Base-by-base conservation (phyloP, 768 basidiomycete species). In the Myochromella boudieri region DNA sequence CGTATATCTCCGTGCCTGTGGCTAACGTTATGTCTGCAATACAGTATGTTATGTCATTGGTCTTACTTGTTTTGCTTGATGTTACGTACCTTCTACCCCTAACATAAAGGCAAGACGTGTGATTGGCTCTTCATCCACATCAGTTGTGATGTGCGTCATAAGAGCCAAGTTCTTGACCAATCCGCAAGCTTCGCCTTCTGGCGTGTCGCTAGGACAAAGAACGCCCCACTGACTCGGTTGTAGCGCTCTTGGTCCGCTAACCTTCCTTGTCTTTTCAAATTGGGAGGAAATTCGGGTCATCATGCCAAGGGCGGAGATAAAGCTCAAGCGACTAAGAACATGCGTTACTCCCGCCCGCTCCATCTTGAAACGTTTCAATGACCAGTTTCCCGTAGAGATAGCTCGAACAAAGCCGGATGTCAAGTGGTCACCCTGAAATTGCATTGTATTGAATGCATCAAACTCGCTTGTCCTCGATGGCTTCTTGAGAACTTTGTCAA, bases 211-310 rank as follows among this genome's bases (percentile, higher is more conserved):
- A 0, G 97, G 92, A 69, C 97, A 99, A 15, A 98, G 74, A 74
- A 99, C 91, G 28, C 97, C 97, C 97, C 97, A 99, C 68, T 99
- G 97, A 76, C 87, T 91, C 4, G 97, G 95, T 63, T 99, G 97
- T 50, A 99, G 68, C 17, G 95, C 95, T 58, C 97, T 82, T 24
- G 97, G 97, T 32, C 97, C 97, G 55, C 92, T 95, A 49, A 99
- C 97, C 66, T 99, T 99, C 48, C 97, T 76, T 17, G 97, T 98
- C 78, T 99, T 99, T 68, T 99, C 97, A 63, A 99, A 99, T 68
- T 99, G 97, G 17, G 92, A 95, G 9, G 91, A 88, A 54, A 99
- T 99, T 18, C 97, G 86, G 7, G 97, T 99, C 97, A 99, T 99
- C 97, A 98, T 99, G 12, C 97, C 97, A 12, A 99, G 76, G 1